Conservation (phyloP, 2,329 filamentous ascomycete genomes). For the Botryotinia globosa region DNA sequence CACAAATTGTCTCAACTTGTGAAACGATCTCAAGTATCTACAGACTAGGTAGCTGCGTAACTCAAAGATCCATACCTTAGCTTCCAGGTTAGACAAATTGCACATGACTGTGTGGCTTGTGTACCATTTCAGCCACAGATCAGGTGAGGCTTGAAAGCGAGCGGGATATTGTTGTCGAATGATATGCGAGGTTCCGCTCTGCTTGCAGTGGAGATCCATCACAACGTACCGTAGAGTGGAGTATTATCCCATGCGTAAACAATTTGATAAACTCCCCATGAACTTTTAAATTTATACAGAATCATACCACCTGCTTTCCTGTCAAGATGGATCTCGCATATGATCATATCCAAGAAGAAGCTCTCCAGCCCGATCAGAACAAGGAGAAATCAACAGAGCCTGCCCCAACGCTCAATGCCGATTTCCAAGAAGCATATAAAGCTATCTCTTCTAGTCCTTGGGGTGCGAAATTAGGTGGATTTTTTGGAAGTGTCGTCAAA, state of each 20-base stretch:
- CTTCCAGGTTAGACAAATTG: background rate
- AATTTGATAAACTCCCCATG: conserved; percentile 1
- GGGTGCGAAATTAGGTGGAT: conserved; percentile 83
- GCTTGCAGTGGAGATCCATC: conserved; percentile 7
- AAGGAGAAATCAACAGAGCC: conserved; percentile 46
- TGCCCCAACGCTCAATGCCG: conserved; percentile 68
- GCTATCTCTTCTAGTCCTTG: conserved; percentile 89
- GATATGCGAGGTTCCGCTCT: background rate
- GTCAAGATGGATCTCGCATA: conserved; percentile 86
- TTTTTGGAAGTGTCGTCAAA: conserved; percentile 89
- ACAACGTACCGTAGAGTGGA: conserved; percentile 7
- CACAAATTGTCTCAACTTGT: background rate
- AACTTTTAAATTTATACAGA: background rate
- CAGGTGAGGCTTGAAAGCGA: conserved; percentile 12
- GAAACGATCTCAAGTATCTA: background rate
- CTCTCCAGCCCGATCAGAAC: conserved; percentile 55
- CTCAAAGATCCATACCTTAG: no score
- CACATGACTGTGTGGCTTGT: conserved; percentile 6
- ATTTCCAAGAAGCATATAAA: conserved; percentile 93
- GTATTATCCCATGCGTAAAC: background rate
- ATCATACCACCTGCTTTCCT: background rate
- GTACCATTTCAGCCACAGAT: background rate
- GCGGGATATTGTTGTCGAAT: background rate
- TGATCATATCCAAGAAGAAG: conserved; percentile 90
- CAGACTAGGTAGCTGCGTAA: background rate